phyloP scores from a whole-genome alignment of 257 asterid genomes.

The Solanum pimpinellifolium region DNA sequence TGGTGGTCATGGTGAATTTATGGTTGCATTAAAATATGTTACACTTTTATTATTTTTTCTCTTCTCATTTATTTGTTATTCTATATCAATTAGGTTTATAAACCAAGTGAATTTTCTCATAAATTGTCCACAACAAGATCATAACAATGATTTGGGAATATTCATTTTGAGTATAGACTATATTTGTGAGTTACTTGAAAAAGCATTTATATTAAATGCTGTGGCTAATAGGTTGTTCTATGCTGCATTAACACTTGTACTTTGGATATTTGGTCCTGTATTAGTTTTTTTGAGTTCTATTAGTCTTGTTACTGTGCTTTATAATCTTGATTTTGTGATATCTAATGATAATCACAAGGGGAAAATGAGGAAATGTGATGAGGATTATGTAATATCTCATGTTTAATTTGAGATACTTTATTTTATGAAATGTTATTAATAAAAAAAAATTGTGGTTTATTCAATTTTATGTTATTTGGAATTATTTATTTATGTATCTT shows the following conservation, averaged over 20 bases:
- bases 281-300: conserved; percentile 51
- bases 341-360: conserved; percentile 6
- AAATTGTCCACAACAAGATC: conserved; percentile 50
- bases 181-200: conserved; percentile 58
- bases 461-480: neutral
- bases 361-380: neutral
- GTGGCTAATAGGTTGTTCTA: conserved; percentile 80
- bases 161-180: conserved; percentile 36
- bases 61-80: conserved; percentile 74
- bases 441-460: too few species aligned
- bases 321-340: conserved; percentile 56
- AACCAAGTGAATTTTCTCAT: conserved; percentile 83
- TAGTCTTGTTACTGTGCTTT: conserved; percentile 67
- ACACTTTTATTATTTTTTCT: conserved; percentile 50
- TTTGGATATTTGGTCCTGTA: conserved; percentile 95
- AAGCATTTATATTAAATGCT: conserved; percentile 45
- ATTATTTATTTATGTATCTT: neutral
- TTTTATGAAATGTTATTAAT: too few species aligned
- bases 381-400: neutral
- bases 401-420: neutral
- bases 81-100: conserved; percentile 65
- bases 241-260: conserved; percentile 60
- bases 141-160: conserved; percentile 3
- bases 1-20: conserved; percentile 92
- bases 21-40: conserved; percentile 74